Conservation (phyloP, 306 rosid species). For the Cicer bijugum region DNA sequence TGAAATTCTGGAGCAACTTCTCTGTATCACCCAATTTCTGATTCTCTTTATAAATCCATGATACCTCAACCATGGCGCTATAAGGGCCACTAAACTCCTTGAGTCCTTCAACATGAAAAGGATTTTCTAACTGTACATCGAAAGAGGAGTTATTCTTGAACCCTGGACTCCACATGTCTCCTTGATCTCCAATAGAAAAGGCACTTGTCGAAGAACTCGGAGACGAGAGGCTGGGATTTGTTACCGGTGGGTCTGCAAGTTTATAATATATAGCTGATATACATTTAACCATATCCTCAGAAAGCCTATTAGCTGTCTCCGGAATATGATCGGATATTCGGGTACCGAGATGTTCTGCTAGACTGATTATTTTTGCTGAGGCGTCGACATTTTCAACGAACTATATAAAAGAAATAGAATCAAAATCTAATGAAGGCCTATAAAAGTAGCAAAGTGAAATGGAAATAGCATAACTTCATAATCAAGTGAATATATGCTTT, state of each 20-base stretch:
- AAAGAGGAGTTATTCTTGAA: constrained; percentile 67
- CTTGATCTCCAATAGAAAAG: constrained; percentile 73
- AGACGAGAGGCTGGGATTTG: constrained; percentile 74
- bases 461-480: constrained; percentile 25
- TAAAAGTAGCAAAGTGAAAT: constrained; percentile 18
- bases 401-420: constrained; percentile 53
- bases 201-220: constrained; percentile 75
- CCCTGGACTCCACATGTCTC: constrained; percentile 80
- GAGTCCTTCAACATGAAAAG: constrained; percentile 83
- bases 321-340: constrained; percentile 74
- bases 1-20: constrained; percentile 78
- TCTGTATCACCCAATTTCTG: constrained; percentile 70
- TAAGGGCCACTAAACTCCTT: constrained; percentile 88
- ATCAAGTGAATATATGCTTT: constrained; percentile 12
- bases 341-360: constrained; percentile 88
- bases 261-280: constrained; percentile 85
- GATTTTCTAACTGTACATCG: constrained; percentile 78
- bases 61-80: constrained; percentile 92
- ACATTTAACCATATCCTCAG: constrained; percentile 92
- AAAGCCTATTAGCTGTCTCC: constrained; percentile 73
- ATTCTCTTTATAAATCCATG: constrained; percentile 77
- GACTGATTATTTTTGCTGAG: constrained; percentile 73
- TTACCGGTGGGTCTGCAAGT: constrained; percentile 69
- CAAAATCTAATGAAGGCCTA: constrained; percentile 42
- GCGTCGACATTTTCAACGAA: constrained; percentile 56